Percentiles rank a stretch among this genome's conserved stretches.
Conservation (phyloP, 768 basidiomycete species). For the Phlebiopsis gigantea region DNA sequence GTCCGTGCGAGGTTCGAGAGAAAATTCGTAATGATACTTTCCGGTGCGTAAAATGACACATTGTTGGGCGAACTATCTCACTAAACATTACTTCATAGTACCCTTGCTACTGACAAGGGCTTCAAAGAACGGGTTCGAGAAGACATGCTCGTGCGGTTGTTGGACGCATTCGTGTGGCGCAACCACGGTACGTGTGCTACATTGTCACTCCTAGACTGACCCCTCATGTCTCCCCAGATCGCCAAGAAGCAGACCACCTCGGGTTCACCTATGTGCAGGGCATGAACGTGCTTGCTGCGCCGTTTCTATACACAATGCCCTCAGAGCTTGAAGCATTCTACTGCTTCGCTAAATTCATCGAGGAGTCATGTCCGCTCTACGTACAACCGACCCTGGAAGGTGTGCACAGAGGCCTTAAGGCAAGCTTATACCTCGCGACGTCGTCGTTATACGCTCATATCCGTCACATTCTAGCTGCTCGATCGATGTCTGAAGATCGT, state of each 20-base stretch:
- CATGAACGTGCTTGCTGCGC: constrained; percentile 98
- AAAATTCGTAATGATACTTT: constrained; percentile 98
- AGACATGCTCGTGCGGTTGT: constrained; percentile 92
- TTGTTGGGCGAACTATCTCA: not conserved
- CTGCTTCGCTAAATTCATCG: constrained; percentile 95
- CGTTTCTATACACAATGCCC: constrained; percentile 96
- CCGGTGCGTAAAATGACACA: constrained; percentile 43
- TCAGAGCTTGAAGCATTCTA: constrained; percentile 91
- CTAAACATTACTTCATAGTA: constrained; percentile 37
- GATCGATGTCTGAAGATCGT: constrained; percentile 90
- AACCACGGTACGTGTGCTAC: constrained; percentile 58
- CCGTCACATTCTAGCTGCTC: constrained; percentile 55
- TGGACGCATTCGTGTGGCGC: constrained; percentile 98
- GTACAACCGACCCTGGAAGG: constrained; percentile 95
- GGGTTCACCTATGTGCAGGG: constrained; percentile 98
- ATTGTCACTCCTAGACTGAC: not conserved
- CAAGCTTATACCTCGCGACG: constrained; percentile 29
- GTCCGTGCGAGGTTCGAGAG: constrained; percentile 82
- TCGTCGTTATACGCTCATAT: not conserved
- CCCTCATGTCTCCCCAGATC: constrained; percentile 39
- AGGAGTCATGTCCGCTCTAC: constrained; percentile 91
- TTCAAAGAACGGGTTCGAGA: constrained; percentile 97
- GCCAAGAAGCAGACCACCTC: constrained; percentile 71
- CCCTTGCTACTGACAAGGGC: constrained; percentile 93
- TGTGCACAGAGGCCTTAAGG: constrained; percentile 91